Evolutionary conservation across 2,329 filamentous ascomycete species (phyloP), one percentile per base, ranked within the genome.

Genomic region (Botryosphaeria dothidea): DNA sequence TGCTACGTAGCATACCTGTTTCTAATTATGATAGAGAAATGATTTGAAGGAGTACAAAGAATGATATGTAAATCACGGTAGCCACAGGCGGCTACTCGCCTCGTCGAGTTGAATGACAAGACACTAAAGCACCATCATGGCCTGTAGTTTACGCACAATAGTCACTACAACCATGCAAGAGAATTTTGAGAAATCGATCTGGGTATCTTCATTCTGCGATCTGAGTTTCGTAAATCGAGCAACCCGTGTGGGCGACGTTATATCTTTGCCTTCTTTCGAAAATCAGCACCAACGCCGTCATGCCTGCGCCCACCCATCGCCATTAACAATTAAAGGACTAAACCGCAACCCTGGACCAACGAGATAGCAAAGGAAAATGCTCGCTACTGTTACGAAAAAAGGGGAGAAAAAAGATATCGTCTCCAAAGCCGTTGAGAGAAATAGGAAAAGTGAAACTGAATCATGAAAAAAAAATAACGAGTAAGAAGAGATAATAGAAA

Each of bases 171-270:
- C 54, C 15, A 60, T 62, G 43, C 41, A 65, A 45, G 31, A 49
- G 21, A 21, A 27, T 43, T 23, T 11, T 23, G 38, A 60, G 41
- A 36, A 34, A 38, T 36, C 27, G 27, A 21, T 52, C 17, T 34
- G 49, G 49, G 49, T 52, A 52, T 52, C 49, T 52, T 52, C 19
- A 34, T 52, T 34, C 29, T 36, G 27, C n/a, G 23, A 52, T 51
- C 23, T 31, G 11, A 51, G 25, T 6, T 58, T 45, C 54, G 54
- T 45, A 27, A n/a, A 58, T 58, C 27, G 27, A 58, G 54, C 38
- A 45, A 31, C 54, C 56, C 56, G 56, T n/a, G 56, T 60, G 56
- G 56, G 56, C n/a, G 56, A 60, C 56, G 38, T 60, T 19, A 48
- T 46, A 17, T 60, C 56, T 60, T 46, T 46, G 23, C n/a, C 29